A percentile compares a stretch with the other conserved stretches of the same genome.
phyloP scores from a whole-genome alignment of 2,329 filamentous ascomycete genomes.

The Penicillium sp. region DNA sequence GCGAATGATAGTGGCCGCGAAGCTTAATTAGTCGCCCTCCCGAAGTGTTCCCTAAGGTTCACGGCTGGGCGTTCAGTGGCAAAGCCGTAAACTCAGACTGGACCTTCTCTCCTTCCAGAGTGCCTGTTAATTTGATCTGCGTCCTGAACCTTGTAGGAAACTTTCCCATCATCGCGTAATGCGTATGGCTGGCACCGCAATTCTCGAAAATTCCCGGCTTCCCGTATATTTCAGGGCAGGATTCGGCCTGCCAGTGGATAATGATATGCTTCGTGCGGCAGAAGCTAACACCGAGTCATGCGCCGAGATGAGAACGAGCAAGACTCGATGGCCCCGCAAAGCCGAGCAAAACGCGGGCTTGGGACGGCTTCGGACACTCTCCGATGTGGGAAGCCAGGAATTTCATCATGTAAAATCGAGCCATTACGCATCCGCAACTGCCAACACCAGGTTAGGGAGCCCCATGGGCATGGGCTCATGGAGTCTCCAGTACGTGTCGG shows the following conservation, averaged over 20 bases:
- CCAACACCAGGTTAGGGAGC: constrained; percentile 10
- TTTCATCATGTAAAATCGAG: not conserved
- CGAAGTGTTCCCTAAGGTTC: not conserved
- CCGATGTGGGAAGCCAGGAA: not conserved
- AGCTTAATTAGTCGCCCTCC: constrained; percentile 9
- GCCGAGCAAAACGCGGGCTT: constrained; percentile 1
- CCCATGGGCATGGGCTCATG: constrained; percentile 10
- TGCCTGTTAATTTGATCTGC: not conserved
- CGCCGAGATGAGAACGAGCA: constrained; percentile 1
- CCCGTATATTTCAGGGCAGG: constrained; percentile 10
- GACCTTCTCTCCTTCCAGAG: not conserved
- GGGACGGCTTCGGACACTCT: constrained; percentile 12
- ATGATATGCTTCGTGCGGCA: constrained; percentile 4
- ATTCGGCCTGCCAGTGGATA: constrained; percentile 8
- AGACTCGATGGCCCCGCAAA: constrained; percentile 1
- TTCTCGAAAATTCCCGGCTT: constrained; percentile 26
- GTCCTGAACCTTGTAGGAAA: too few species aligned
- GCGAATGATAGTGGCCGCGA: constrained; percentile 14
- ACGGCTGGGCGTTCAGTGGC: constrained; percentile 1
- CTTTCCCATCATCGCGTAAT: too few species aligned
- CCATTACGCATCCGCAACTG: constrained; percentile 4
- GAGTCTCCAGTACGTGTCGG: constrained; percentile 20
- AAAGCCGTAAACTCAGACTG: not conserved
- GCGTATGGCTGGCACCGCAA: not conserved
- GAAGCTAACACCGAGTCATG: constrained; percentile 11